Evolutionary conservation across 208 protist species (phyloP).

Genomic region (Strigomonas oncopelti): DNA sequence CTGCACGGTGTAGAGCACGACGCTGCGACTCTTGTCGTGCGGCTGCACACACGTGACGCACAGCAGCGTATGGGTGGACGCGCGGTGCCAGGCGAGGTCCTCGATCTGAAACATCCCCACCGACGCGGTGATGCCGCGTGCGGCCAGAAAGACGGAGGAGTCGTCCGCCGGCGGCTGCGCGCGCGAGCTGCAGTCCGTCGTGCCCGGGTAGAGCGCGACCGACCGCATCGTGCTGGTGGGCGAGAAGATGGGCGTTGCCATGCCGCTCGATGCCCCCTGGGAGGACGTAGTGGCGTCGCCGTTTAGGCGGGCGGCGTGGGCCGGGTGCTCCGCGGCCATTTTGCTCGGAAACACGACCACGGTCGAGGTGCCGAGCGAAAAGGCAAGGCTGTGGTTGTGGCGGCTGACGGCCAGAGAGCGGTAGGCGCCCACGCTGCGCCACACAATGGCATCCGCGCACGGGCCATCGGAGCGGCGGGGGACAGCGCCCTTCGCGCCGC

Average conservation of each 20-base stretch:
- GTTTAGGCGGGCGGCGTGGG: background rate
- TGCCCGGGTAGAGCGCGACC: background rate
- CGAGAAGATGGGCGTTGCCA: slow-evolving; percentile 24
- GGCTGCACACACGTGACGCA: slow-evolving; percentile 65
- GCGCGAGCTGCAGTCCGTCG: background rate
- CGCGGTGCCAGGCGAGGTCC: slow-evolving; percentile 61
- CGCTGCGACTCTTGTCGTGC: slow-evolving; percentile 22
- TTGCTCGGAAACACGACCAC: slow-evolving; percentile 63
- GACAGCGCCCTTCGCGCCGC: background rate
- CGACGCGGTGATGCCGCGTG: slow-evolving; percentile 48
- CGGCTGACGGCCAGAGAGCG: slow-evolving; percentile 58
- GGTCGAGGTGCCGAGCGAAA: slow-evolving; percentile 40
- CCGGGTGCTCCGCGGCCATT: background rate
- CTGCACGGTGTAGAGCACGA: slow-evolving; percentile 73
- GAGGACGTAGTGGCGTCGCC: background rate
- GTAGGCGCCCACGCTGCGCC: slow-evolving; percentile 66
- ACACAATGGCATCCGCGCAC: slow-evolving; percentile 37
- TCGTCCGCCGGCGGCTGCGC: background rate
- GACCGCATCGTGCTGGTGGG: slow-evolving; percentile 14
- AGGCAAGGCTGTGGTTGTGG: slow-evolving; percentile 58
- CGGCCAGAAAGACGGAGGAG: slow-evolving; percentile 24
- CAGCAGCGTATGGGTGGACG: slow-evolving; percentile 59
- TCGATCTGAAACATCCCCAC: slow-evolving; percentile 48
- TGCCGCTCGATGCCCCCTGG: slow-evolving; percentile 14
- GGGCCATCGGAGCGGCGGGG: background rate